These are phyloP conservation scores for Lactuca sativa DNA, from an alignment of 129 eudicot species.

Conservation along the genomic window DNA sequence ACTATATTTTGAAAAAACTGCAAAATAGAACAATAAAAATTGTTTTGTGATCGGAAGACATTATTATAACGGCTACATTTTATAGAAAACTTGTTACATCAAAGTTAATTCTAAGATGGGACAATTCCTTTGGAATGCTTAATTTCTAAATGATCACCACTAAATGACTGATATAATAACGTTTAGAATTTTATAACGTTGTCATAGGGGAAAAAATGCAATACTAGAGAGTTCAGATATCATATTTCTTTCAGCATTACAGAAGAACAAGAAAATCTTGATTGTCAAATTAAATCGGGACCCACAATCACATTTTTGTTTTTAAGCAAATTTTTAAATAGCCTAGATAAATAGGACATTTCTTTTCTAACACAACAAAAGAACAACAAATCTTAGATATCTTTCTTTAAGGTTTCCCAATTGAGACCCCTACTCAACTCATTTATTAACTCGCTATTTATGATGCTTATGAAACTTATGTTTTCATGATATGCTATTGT, in stretches of 20 bases:
- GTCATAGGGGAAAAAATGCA: too few species aligned
- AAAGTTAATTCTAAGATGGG: too few species aligned
- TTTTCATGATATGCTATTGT: slow-evolving; percentile 12
- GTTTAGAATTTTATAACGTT: too few species aligned
- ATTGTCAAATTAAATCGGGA: slow-evolving; percentile 16
- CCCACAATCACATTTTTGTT: slow-evolving; percentile 19
- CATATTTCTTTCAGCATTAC: background rate
- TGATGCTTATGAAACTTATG: slow-evolving; percentile 25
- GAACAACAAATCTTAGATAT: slow-evolving; percentile 16
- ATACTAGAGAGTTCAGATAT: too few species aligned
- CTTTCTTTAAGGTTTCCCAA: slow-evolving; percentile 51
- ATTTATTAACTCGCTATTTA: slow-evolving; percentile 42
- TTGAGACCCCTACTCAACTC: slow-evolving; percentile 35
- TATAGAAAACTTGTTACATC: too few species aligned
- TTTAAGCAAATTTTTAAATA: slow-evolving; percentile 18
- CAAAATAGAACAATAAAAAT: too few species aligned
- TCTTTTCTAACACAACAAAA: slow-evolving; percentile 26
- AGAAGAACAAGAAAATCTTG: slow-evolving; percentile 1
- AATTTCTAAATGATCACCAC: too few species aligned
- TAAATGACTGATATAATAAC: too few species aligned
- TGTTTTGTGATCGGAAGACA: background rate
- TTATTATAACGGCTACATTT: too few species aligned
- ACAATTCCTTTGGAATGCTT: too few species aligned
- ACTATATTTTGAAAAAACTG: too few species aligned
- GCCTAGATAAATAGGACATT: slow-evolving; percentile 17